Evolutionary conservation across 768 basidiomycete species (phyloP).

Genomic region (Auricularia cornea): DNA sequence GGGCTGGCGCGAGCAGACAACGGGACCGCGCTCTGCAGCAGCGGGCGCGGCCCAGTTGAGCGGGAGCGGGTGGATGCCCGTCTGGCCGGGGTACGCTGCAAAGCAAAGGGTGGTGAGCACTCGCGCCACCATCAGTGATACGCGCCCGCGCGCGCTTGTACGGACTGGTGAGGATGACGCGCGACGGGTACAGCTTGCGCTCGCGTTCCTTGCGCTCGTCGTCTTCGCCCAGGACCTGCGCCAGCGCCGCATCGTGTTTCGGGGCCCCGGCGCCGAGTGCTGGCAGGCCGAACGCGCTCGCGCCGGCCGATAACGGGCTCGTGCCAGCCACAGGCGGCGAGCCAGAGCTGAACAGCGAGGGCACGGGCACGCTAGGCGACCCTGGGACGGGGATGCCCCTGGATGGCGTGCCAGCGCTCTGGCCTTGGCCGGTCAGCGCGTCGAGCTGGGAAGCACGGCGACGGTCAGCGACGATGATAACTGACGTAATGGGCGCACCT

Average conservation of each 20-base stretch:
- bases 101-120: constrained; percentile 2
- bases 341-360: neutral
- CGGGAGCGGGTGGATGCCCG: constrained; percentile 73
- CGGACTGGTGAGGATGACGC: constrained; percentile 79
- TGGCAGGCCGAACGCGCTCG: neutral
- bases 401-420: constrained; percentile 13
- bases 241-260: neutral
- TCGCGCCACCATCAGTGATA: constrained; percentile 10
- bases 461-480: neutral
- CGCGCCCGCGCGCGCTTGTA: constrained; percentile 12
- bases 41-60: constrained; percentile 74
- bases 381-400: neutral
- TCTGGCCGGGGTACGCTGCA: constrained; percentile 82
- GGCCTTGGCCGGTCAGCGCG: constrained; percentile 19
- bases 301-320: neutral
- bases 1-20: constrained; percentile 81
- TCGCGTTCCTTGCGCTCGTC: constrained; percentile 42
- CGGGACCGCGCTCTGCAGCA: constrained; percentile 64
- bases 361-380: neutral
- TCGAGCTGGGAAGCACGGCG: constrained; percentile 17
- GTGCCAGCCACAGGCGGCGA: neutral
- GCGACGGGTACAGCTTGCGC: constrained; percentile 68
- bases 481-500: constrained; percentile 42
- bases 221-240: neutral
- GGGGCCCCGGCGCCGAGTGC: neutral